Evolutionary conservation across 257 asterid species (phyloP), one percentile per base, ranked within the genome.

Genomic region (Solanum dulcamara): DNA sequence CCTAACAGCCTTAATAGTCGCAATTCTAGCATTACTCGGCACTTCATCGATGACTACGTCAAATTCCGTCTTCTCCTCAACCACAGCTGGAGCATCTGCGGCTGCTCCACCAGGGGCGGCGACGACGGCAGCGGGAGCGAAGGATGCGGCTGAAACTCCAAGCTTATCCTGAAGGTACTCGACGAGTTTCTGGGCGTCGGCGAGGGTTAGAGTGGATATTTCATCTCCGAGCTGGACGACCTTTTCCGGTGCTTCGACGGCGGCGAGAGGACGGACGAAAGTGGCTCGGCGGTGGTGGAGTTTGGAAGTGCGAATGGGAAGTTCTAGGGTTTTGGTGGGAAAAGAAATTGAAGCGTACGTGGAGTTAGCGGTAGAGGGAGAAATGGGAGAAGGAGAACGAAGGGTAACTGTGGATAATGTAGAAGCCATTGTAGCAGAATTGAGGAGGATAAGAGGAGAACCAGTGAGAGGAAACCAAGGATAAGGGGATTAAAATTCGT

Each of bases 121-220:
- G 4, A 89, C 92, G 1, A 75, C 94, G 24, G 92, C 98, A 33
- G 80, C 97, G 1, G 98, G 97, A 5, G 95, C 98, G 80, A 96
- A 94, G 4, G 98, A 91, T 13, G 99, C 98, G 3, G 98, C 99
- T 75, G 98, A 85, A 81, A 96, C 98, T 24, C 98, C 99, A 85
- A 96, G 92, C 93, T 94, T 96, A 88, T 94, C 99, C 88, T 94
- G 98, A 84, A 96, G 97, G 85, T 94, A 96, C 91, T 96, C 98
- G 37, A 96, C 99, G 84, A 96, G 99, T 75, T 93, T 96, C 90
- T 96, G 99, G 0, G 99, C 99, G 64, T 93, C 98, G 55, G 98
- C 91, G n/a, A 96, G 93, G 55, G 99, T 90, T 4, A 96, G 90
- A 87, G 81, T 88, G 22, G 99, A 94, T 71, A 96, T 93, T 89